Evolutionary conservation across 352 stramenopile genomes (phyloP), one percentile per base, ranked within the genome.

Genomic region (Phytophthora kernoviae): DNA sequence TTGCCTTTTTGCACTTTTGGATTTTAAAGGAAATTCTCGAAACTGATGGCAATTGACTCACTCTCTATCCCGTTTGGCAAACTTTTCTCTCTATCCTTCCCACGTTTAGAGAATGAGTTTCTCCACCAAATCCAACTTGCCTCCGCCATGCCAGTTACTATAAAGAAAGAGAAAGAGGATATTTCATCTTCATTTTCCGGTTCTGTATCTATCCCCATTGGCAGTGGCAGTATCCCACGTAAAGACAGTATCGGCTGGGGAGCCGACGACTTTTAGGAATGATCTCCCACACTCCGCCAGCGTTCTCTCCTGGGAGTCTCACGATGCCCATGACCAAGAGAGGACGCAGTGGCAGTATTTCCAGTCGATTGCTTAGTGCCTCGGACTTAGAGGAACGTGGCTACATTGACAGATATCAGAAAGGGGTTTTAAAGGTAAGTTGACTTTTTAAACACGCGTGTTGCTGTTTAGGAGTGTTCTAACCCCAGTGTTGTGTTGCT

Each of bases 401-500:
- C 9, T 81, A 96, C 39, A 97, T 97, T 55, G 89, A 96, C 60
- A 69, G 88, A 48, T 90, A 91, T 36, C 90, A 97, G 60, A 97
- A 97, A 66, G 89, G 89, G 15, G 84, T 96, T 26, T 66, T 97
- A 2, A 97, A 97, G 79, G 82, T 91, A 47, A 21, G n/a, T n/a
- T n/a, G n/a, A n/a, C n/a, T n/a, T n/a, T n/a, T n/a, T n/a, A n/a
- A n/a, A n/a, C n/a, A n/a, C n/a, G n/a, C n/a, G n/a, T n/a, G n/a
- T n/a, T n/a, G n/a, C n/a, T n/a, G n/a, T n/a, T n/a, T n/a, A n/a
- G n/a, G n/a, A n/a, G n/a, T n/a, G n/a, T n/a, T n/a, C n/a, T n/a
- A n/a, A n/a, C n/a, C n/a, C n/a, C n/a, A n/a, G n/a, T n/a, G n/a
- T n/a, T 34, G 33, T 39, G 10, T 58, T 40, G 17, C 58, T 32